Evolutionary conservation across 106 monocot species (phyloP).

Genomic region (Allium cepa): DNA sequence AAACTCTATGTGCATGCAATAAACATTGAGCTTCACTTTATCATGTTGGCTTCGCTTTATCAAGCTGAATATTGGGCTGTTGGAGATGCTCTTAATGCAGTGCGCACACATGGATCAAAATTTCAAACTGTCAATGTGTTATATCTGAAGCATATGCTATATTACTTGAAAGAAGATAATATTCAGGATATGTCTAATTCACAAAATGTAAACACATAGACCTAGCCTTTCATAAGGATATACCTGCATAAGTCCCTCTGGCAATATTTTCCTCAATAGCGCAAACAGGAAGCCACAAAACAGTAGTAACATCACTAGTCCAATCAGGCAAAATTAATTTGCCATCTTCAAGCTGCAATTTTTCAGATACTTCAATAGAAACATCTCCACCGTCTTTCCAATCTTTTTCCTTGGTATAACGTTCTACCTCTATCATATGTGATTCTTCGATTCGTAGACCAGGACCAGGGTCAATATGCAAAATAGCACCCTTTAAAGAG

Average conservation of each 20-base stretch:
- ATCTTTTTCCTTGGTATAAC: constrained; percentile 20
- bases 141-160: too few species aligned
- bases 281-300: constrained; percentile 87
- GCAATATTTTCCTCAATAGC: constrained; percentile 74
- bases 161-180: too few species aligned
- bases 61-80: too few species aligned
- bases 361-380: constrained; percentile 15
- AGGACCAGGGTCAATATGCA: constrained; percentile 85
- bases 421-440: constrained; percentile 78
- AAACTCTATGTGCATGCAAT: too few species aligned
- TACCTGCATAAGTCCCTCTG: constrained; percentile 83
- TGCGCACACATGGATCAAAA: too few species aligned
- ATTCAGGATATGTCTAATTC: too few species aligned
- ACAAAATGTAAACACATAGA: too few species aligned
- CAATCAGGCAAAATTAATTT: constrained; percentile 76
- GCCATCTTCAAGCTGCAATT: constrained; percentile 50
- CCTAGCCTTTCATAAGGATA: not conserved
- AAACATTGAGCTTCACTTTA: too few species aligned
- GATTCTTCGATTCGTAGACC: constrained; percentile 65
- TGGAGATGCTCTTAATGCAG: too few species aligned
- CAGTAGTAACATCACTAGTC: constrained; percentile 60
- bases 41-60: too few species aligned
- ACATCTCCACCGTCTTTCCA: constrained; percentile 1
- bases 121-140: too few species aligned
- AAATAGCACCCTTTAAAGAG: constrained; percentile 71